Evolutionary conservation across 163 green algal species (phyloP).

Genomic region (Scenedesmus sp.): DNA sequence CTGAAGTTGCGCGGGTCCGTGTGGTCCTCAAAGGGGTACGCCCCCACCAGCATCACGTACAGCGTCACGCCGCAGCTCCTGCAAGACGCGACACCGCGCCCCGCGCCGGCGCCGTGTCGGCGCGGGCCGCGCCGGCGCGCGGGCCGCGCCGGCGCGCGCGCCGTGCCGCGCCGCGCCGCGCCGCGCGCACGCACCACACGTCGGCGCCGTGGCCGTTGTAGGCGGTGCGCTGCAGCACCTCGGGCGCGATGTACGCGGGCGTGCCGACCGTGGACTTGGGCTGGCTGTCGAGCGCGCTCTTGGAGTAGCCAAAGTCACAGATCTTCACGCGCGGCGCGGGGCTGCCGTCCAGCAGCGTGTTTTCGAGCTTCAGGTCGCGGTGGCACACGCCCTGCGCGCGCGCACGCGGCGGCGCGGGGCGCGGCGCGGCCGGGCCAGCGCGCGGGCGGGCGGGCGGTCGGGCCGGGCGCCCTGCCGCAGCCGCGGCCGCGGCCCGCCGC

Average conservation of each 20-base stretch:
- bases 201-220: constrained; percentile 96
- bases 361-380: constrained; percentile 95
- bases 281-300: constrained; percentile 87
- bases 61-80: constrained; percentile 97
- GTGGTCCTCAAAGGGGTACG: constrained; percentile 99
- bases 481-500: too few species aligned
- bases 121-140: too few species aligned
- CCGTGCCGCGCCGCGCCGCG: too few species aligned
- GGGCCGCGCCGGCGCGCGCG: too few species aligned
- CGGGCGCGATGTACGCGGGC: constrained; percentile 97
- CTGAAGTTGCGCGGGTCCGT: constrained; percentile 94
- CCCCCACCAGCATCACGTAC: constrained; percentile 97
- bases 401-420: too few species aligned
- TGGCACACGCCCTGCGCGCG: constrained; percentile 84
- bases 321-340: constrained; percentile 94
- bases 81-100: too few species aligned
- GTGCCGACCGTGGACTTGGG: constrained; percentile 99
- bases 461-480: too few species aligned
- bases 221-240: constrained; percentile 86
- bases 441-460: too few species aligned
- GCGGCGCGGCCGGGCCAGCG: too few species aligned
- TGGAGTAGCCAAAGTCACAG: constrained; percentile 97
- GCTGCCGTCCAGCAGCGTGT: constrained; percentile 93
- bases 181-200: too few species aligned
- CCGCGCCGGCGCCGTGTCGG: too few species aligned